Percentiles rank a stretch among this genome's conserved stretches.
Evolutionary conservation across 2,329 filamentous ascomycete genomes (phyloP).

Genomic region (Ophiosphaerella korrae): DNA sequence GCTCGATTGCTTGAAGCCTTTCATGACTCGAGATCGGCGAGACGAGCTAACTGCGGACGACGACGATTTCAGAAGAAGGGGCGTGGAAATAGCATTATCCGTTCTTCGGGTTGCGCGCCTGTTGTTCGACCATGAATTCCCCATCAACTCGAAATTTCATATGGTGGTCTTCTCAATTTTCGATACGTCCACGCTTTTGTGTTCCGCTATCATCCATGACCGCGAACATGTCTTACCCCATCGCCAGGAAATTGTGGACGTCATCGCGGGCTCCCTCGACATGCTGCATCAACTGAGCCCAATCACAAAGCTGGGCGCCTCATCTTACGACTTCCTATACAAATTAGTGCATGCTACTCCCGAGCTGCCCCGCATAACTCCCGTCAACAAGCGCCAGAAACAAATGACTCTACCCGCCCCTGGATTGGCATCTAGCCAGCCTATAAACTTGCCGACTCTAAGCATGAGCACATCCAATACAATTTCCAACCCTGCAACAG

Average conservation of each 20-base stretch:
- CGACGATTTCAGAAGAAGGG: constrained; percentile 48
- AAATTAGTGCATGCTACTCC: constrained; percentile 38
- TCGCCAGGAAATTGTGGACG: constrained; percentile 49
- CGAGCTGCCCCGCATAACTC: constrained; percentile 19
- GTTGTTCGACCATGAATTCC: constrained; percentile 54
- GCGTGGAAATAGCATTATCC: constrained; percentile 53
- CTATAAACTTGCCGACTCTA: not conserved
- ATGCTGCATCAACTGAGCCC: constrained; percentile 39
- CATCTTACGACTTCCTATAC: constrained; percentile 38
- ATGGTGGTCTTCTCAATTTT: constrained; percentile 58
- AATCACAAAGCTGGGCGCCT: constrained; percentile 35
- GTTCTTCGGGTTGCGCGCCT: constrained; percentile 49
- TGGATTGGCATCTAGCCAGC: not conserved
- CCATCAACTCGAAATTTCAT: constrained; percentile 56
- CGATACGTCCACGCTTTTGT: constrained; percentile 57
- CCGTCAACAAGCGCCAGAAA: constrained; percentile 24
- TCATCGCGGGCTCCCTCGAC: constrained; percentile 42
- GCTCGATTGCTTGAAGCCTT: constrained; percentile 54
- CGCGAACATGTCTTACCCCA: constrained; percentile 48
- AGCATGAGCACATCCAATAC: not conserved
- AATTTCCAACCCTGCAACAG: not conserved
- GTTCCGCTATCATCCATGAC: constrained; percentile 59
- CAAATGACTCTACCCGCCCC: constrained; percentile 5
- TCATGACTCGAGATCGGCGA: constrained; percentile 48
- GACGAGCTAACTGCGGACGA: constrained; percentile 39